phyloP scores from a whole-genome alignment of 257 asterid genomes.

The Petunia secreta region DNA sequence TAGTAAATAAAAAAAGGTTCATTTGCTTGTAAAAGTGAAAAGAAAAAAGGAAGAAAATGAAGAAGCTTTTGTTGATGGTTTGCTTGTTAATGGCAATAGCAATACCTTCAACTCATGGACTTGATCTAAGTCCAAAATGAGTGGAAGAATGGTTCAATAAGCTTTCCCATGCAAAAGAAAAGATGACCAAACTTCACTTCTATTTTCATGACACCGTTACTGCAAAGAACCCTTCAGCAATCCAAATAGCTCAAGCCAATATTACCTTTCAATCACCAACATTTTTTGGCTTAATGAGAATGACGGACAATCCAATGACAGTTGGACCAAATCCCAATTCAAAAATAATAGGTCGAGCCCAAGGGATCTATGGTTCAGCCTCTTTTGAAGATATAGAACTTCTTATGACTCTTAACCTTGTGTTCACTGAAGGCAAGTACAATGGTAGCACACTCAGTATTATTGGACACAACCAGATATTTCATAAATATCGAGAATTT shows the following conservation, averaged over 20 bases:
- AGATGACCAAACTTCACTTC: slow-evolving; percentile 27
- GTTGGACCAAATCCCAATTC: slow-evolving; percentile 15
- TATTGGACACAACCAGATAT: slow-evolving; percentile 18
- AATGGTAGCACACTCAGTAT: slow-evolving; percentile 28
- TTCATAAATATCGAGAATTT: slow-evolving; percentile 20
- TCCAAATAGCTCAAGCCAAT: slow-evolving; percentile 22
- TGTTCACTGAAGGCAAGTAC: slow-evolving; percentile 19
- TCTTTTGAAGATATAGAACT: neutral
- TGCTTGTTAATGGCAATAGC: neutral
- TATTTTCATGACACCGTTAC: slow-evolving; percentile 13
- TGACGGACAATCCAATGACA: slow-evolving; percentile 21
- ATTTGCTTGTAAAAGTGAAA: neutral
- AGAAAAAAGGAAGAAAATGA: neutral
- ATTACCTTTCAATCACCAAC: slow-evolving; percentile 11
- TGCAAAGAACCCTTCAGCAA: slow-evolving; percentile 16
- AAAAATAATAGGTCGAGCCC: slow-evolving; percentile 25
- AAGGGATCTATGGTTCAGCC: slow-evolving; percentile 16
- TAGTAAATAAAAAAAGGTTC: no score
- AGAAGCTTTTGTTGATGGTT: neutral
- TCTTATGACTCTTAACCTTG: slow-evolving; percentile 25
- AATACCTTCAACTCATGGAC: neutral
- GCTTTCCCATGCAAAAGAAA: slow-evolving; percentile 16
- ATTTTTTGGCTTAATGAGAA: neutral
- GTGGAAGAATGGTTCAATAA: slow-evolving; percentile 21
- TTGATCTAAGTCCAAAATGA: slow-evolving; percentile 25